Base-by-base conservation (phyloP, 2,329 filamentous ascomycete genomes). In the Clarireedia hainanense region DNA sequence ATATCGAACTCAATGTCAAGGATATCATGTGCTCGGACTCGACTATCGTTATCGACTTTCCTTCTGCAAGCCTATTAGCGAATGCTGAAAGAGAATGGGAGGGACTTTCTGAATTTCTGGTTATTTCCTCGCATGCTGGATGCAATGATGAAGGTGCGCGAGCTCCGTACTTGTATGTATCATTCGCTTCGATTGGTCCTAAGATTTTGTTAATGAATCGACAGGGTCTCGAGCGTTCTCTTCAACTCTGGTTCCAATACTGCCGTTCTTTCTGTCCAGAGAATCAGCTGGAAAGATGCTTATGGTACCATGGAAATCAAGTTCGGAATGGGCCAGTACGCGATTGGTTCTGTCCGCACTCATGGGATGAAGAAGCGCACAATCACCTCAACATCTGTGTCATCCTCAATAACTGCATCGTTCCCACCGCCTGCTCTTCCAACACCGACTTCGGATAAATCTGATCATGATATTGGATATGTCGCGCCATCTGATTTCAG, bases 271-370 rank as follows among this genome's bases (percentile, higher is more conserved):
- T 56, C 52, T 10, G 56, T 55, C 3, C 27, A 20, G 17, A 26
- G 34, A 17, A 24, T 63, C 9, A 24, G 42, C 39, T 63, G 60
- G 58, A 51, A 37, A 26, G 54, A 56, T 27, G 54, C 61, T 2
- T 63, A 61, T 23, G 50, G 60, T 9, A 54, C 52, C 0, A 61
- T 61, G 61, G 59, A 52, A 6, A 52, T 61, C 2, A 60, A 56
- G 15, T 61, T 63, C 20, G 59, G 61, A 24, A 54, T 56, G 34
- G 50, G 49, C 10, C 52, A 48, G 39, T 57, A 57, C 14, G 45
- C 55, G 12, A 12, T 40, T 17, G 47, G n/a, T 47, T 50, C 52
- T 6, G 36, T 63, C 14, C 58, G 60, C 39, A 14, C 27, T 17
- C 43, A 57, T 2, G 17, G 24, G 15, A 26, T 57, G n/a, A n/a